Conservation (phyloP, 163 green algal genomes). For the Prototheca wickerhamii region DNA sequence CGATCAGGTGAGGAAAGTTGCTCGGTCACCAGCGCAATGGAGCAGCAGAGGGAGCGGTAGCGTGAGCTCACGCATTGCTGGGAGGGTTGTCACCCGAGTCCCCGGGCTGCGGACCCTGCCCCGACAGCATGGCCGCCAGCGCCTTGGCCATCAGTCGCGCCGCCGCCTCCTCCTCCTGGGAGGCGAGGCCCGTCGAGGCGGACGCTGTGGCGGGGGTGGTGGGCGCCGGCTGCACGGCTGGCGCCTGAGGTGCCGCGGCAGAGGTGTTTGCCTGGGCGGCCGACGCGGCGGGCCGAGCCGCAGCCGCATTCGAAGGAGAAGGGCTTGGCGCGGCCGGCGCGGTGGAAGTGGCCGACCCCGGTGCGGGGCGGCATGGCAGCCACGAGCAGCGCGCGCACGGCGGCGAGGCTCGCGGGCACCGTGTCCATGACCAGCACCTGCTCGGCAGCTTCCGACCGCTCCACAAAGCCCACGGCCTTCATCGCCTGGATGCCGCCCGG, state of each 20-base stretch:
- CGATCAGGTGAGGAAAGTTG: no score
- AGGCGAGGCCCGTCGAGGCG: neutral
- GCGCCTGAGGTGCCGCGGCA: no score
- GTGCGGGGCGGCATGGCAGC: slow-evolving; percentile 15
- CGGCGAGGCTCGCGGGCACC: slow-evolving; percentile 5
- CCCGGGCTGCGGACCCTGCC: neutral
- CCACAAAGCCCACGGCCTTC: slow-evolving; percentile 26
- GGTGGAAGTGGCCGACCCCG: no score
- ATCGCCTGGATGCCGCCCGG: slow-evolving; percentile 28
- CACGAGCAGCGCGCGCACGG: slow-evolving; percentile 11
- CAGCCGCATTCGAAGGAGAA: no score
- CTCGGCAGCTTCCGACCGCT: slow-evolving; percentile 25
- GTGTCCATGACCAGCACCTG: slow-evolving; percentile 18
- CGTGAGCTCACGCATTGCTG: no score
- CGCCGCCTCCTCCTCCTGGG: neutral
- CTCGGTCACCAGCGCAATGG: no score
- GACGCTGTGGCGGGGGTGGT: neutral
- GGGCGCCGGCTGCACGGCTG: no score
- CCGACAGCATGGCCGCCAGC: neutral
- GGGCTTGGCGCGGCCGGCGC: no score
- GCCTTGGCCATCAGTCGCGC: neutral
- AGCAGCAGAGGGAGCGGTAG: no score
- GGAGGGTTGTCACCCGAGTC: neutral
- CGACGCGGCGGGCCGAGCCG: no score
- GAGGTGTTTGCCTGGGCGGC: no score